phyloP scores from a whole-genome alignment of 345 rosid genomes.

The Noccaea caerulescens region DNA sequence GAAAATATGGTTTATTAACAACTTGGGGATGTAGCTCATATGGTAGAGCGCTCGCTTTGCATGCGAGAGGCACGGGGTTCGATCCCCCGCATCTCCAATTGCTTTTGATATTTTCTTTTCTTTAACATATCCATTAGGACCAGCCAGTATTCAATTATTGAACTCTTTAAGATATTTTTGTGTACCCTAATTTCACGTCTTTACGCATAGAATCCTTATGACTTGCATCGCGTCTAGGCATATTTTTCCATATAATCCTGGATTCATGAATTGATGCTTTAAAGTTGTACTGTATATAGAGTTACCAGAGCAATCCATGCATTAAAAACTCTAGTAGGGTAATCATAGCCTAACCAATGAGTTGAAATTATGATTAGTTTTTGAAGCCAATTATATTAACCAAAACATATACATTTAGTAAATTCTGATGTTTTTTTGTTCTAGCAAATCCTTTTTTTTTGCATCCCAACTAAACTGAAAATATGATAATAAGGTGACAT shows the following conservation, averaged over 20 bases:
- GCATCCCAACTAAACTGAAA: background rate
- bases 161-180: too few species aligned
- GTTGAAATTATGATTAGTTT: background rate
- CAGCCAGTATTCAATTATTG: background rate
- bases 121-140: too few species aligned
- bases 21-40: conserved; percentile 52
- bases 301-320: too few species aligned
- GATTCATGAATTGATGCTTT: too few species aligned
- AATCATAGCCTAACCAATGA: background rate
- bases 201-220: too few species aligned
- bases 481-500: background rate
- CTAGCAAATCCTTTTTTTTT: background rate
- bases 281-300: too few species aligned
- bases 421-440: background rate
- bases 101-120: background rate
- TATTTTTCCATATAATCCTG: too few species aligned
- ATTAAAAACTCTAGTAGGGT: too few species aligned
- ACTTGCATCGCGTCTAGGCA: too few species aligned
- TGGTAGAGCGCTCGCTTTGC: conserved; percentile 98
- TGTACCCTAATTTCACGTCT: too few species aligned
- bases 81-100: conserved; percentile 85
- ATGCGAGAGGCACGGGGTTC: conserved; percentile 94
- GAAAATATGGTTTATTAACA: background rate
- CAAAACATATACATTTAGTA: conserved; percentile 2
- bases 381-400: background rate